Percentiles rank a stretch among this genome's conserved stretches.
These are phyloP conservation scores for Byssothecium circinans DNA, from an alignment of 2,329 filamentous ascomycete species.

Conservation along the genomic window DNA sequence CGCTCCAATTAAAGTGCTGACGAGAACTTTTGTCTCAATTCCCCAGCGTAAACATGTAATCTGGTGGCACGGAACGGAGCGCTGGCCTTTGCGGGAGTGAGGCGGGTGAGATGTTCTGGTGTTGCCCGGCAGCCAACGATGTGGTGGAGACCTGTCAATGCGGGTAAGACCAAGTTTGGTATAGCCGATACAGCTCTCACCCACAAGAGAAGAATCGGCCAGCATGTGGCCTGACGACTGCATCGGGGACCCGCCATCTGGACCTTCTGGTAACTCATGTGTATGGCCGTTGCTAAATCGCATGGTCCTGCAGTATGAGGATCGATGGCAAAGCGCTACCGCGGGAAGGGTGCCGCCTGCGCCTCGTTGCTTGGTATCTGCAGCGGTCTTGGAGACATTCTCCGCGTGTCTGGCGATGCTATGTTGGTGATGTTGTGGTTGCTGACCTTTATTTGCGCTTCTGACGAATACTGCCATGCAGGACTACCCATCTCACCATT, in stretches of 20 bases:
- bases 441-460: no score
- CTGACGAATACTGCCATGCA: no score
- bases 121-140: slow-evolving; percentile 5
- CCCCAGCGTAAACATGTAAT: slow-evolving; percentile 11
- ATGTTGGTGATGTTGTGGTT: no score
- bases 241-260: not conserved
- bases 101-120: slow-evolving; percentile 12
- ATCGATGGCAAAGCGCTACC: no score
- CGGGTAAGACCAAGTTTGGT: slow-evolving; percentile 6
- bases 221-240: not conserved
- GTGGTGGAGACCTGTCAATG: slow-evolving; percentile 10
- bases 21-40: slow-evolving; percentile 8
- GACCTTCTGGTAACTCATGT: not conserved
- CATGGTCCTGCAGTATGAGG: no score
- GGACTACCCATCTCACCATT: no score
- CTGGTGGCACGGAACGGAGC: slow-evolving; percentile 19
- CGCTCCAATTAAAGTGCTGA: slow-evolving; percentile 18
- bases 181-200: not conserved
- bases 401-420: no score
- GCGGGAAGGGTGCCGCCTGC: no score
- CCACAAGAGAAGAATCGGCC: not conserved
- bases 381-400: no score
- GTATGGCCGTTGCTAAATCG: not conserved
- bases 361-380: no score
- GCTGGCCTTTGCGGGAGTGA: slow-evolving; percentile 16